Evolutionary conservation across 2,329 filamentous ascomycete genomes (phyloP), one percentile per base, ranked within the genome.

Genomic region (Aspergillus aculeatinus): DNA sequence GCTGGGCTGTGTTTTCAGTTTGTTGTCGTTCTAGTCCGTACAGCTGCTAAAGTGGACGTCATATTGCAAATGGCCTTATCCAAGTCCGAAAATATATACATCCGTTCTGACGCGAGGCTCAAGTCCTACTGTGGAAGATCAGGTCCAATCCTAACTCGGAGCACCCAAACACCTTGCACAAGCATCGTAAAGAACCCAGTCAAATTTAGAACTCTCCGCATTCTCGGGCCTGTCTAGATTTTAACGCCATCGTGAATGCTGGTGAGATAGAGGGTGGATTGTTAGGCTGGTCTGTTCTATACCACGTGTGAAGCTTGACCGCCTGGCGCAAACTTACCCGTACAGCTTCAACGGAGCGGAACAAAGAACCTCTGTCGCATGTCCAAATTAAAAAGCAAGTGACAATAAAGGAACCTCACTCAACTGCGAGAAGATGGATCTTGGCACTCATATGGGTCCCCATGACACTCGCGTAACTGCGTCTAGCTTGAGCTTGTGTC

Each of bases 261-360:
- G 35, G 48, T 53, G 58, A 48, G 57, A 57, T 60, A 60, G 31
- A 59, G 31, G 52, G 58, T 23, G 59, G 57, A 56, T 60, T 16
- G 10, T 10, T 61, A 44, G 52, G 61, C 55, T 63, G 63, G 69
- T 70, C 63, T 65, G 62, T 63, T 60, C 61, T 62, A 66, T 67
- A 61, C 70, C 71, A 73, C 71, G 70, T 73, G 67, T 66, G 60
- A 67, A 66, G 63, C 62, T 71, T 68, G 67, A 67, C 68, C 63
- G 64, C 65, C 68, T 60, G 44, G 58, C 39, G 53, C 27, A 29
- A 29, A 29, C 27, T 29, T 57, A 42, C 14, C 6, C 39, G 6
- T 42, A 16, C 39, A 42, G 39, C 12, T 42, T 19, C 16, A n/a
- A 16, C 39, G 16, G 16, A 42, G 6, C 39, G 14, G 39, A 42